A percentile compares a stretch with the other conserved stretches of the same genome.
phyloP scores from a whole-genome alignment of 805 yeast species.

The Lipomyces sp. region DNA sequence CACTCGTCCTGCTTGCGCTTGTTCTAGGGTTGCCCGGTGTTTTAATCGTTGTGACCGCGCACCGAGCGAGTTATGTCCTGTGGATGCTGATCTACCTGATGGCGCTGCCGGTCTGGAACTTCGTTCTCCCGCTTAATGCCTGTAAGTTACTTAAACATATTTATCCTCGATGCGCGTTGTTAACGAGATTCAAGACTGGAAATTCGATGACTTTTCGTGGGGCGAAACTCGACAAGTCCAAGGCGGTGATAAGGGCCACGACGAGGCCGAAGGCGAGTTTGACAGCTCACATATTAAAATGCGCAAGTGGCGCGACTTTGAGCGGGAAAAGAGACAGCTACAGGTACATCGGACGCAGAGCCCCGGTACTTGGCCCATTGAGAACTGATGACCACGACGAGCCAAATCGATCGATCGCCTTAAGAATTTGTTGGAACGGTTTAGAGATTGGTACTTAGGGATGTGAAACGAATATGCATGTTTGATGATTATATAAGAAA shows the following conservation, averaged over 20 bases:
- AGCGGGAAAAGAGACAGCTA: slow-evolving; percentile 54
- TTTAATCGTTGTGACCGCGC: slow-evolving; percentile 78
- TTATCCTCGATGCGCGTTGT: background rate
- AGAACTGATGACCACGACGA: background rate
- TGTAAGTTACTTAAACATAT: slow-evolving; percentile 20
- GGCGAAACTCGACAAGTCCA: slow-evolving; percentile 88
- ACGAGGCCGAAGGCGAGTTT: slow-evolving; percentile 73
- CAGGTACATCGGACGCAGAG: slow-evolving; percentile 1
- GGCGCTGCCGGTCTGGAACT: slow-evolving; percentile 92
- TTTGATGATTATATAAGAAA: background rate
- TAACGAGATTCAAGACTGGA: slow-evolving; percentile 64
- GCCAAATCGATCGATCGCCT: too few species aligned
- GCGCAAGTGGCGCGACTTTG: slow-evolving; percentile 95
- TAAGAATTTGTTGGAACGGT: background rate
- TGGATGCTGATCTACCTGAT: slow-evolving; percentile 81
- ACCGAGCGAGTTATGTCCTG: slow-evolving; percentile 67
- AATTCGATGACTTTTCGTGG: slow-evolving; percentile 96
- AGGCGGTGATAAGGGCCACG: slow-evolving; percentile 71
- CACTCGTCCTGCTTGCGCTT: slow-evolving; percentile 74
- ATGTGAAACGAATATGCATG: background rate
- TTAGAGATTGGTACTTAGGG: background rate
- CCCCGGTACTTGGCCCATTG: slow-evolving; percentile 10
- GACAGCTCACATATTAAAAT: slow-evolving; percentile 88
- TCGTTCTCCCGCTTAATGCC: slow-evolving; percentile 74
- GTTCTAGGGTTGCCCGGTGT: slow-evolving; percentile 87